Base-by-base conservation (phyloP, 1,284 basidiomycete genomes). In the Sanghuangporus baumii region DNA sequence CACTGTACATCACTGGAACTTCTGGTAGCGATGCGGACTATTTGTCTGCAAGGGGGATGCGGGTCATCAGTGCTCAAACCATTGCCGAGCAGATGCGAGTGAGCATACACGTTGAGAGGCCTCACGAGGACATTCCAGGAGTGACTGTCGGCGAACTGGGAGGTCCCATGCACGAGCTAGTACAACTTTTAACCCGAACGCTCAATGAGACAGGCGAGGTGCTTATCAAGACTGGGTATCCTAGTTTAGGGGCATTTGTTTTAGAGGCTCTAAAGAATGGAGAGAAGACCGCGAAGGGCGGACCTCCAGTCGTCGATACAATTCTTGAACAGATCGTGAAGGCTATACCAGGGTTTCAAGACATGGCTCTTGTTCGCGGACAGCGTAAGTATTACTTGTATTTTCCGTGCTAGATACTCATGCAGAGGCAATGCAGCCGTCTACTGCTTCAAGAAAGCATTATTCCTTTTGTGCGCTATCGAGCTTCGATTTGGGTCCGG, bases 361-460 rank as follows among this genome's bases (percentile, higher is more conserved):
- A 94, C 70, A 88, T 89, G 83, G 76, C 80, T 16, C 59, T 80
- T 7, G 81, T 93, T 1, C 73, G 88, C 48, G 83, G 79, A 34
- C 75, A 81, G 72, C 81, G 90, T 91, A 70, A 71, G 86, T 58
- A 46, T 23, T 12, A 12, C 52, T 18, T 47, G n/a, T 26, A 6
- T 9, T 51, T 37, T 31, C 46, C 59, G 40, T 50, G 31, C 31
- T 4, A 31, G 5, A 31, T 31, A 31, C 26, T 36, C 48, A 43
- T 54, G 60, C 40, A 64, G 57, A 41, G 48, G 31, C 18, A 36
- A 43, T 68, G 55, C 67, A 92, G 90, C 83, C 7, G 81, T 94
- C 9, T 94, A 92, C 73, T 83, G 92, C 70, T 92, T 93, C 80
- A 95, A 94, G 74, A 94, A 95, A 70, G 93, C 91, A 1, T 78